Base-by-base conservation (phyloP, 2,329 filamentous ascomycete genomes). In the Fusarium phyllophilum region DNA sequence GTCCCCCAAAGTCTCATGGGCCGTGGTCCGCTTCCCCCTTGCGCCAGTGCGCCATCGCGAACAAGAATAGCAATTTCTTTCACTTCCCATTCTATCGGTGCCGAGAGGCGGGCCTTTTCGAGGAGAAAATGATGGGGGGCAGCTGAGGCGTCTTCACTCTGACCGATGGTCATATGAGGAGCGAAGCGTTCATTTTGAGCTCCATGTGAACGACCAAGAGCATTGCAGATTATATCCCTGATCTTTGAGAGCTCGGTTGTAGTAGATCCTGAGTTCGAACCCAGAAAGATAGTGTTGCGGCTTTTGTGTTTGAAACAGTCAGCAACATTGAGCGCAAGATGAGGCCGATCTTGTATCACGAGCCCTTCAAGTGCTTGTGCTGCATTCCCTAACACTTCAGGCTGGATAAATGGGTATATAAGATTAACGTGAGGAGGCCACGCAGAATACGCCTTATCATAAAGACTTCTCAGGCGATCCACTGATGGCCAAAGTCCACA, bases 391-490 rank as follows among this genome's bases (percentile, higher is more conserved):
- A 93, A 82, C 14, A 75, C 73, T 6, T 87, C 84, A 0, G 84
- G 81, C 6, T 81, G 78, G 12, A 92, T 89, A 78, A 92, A 93
- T 0, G 91, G 91, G 77, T 93, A 93, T 29, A 92, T 75, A 33
- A 93, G 80, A 73, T 92, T 93, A 75, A 93, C 78, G 74, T 93
- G 91, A 18, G 90, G 89, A 8, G 91, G 90, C 91, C 91, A 93
- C 80, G 85, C 88, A 33, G 83, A 83, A 72, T 87, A 88, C 1
- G 87, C 85, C 68, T 89, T 89, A 79, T 93, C 91, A 80, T 93
- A 90, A 18, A 90, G 82, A n/a, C 83, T 84, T 49, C 91, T 87
- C 7, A 93, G 80, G 20, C 82, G 81, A 73, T 92, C 85, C 58
- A 91, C 78, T 8, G 86, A 75, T 3, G 82, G 70, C 83, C 87